Evolutionary conservation across 1,284 basidiomycete species (phyloP).

Genomic region (Ceratobasidium sp.): DNA sequence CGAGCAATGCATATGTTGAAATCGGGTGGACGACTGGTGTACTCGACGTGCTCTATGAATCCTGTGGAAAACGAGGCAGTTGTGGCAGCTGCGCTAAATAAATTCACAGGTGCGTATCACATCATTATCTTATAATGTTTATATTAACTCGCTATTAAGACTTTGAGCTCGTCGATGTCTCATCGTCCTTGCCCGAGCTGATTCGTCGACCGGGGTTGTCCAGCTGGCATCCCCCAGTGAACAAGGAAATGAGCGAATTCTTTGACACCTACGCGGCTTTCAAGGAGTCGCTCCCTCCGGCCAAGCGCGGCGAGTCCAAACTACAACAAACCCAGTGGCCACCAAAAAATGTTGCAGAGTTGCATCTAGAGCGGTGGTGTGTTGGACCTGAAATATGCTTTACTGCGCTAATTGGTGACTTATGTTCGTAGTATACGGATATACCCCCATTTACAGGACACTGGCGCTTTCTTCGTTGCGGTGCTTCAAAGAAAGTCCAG

Average conservation of each 20-base stretch:
- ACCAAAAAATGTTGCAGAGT: constrained; percentile 67
- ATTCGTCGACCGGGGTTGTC: constrained; percentile 79
- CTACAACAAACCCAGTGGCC: constrained; percentile 83
- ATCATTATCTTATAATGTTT: constrained; percentile 4
- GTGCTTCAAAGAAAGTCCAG: constrained; percentile 70
- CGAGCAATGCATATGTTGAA: constrained; percentile 93
- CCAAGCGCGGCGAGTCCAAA: constrained; percentile 63
- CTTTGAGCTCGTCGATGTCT: constrained; percentile 86
- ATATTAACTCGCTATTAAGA: constrained; percentile 57
- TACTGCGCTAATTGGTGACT: constrained; percentile 1
- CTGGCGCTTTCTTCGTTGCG: constrained; percentile 97
- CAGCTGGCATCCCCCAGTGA: constrained; percentile 72
- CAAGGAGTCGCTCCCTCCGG: constrained; percentile 61
- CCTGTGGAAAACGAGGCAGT: constrained; percentile 99
- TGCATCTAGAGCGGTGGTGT: constrained; percentile 78
- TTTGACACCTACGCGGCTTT: constrained; percentile 69
- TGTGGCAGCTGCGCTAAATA: constrained; percentile 82
- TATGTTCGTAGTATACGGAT: constrained; percentile 73
- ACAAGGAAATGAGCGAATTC: constrained; percentile 48
- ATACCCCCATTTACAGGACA: constrained; percentile 96
- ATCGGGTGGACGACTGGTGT: constrained; percentile 89
- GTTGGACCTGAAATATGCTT: neutral
- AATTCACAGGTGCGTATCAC: constrained; percentile 67
- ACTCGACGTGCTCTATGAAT: constrained; percentile 98
- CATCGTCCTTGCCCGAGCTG: constrained; percentile 74